Percentiles rank a stretch among this genome's conserved stretches.
Evolutionary conservation across 805 yeast genomes (phyloP).

Genomic region (Hanseniaspora pseudoguilliermondii): DNA sequence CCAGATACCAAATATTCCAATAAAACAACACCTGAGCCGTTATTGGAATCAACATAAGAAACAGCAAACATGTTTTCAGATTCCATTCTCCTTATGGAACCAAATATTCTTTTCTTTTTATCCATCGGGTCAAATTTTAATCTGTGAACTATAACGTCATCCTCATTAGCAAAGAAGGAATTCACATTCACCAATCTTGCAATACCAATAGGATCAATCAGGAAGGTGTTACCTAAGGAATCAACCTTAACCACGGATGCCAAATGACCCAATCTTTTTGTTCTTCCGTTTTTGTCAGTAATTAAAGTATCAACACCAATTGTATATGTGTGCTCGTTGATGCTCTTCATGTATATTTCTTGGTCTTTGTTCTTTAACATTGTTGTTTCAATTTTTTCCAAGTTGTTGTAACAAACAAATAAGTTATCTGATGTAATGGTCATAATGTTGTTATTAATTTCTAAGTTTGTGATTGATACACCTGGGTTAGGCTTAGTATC

Average conservation of each 20-base stretch:
- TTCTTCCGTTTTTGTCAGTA: constrained; percentile 7
- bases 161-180: not conserved
- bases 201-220: constrained; percentile 12
- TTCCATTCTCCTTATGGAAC: not conserved
- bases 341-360: constrained; percentile 23
- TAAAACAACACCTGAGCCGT: constrained; percentile 3
- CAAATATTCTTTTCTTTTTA: constrained; percentile 9
- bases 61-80: constrained; percentile 9
- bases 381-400: constrained; percentile 2
- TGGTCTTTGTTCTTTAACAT: constrained; percentile 21
- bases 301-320: constrained; percentile 11
- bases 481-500: constrained; percentile 35
- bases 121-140: not conserved
- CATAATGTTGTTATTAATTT: constrained; percentile 52
- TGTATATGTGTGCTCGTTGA: not conserved
- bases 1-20: constrained; percentile 4
- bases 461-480: constrained; percentile 48
- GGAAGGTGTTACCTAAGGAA: constrained; percentile 9
- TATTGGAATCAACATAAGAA: constrained; percentile 3
- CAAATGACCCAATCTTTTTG: constrained; percentile 9
- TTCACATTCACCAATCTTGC: constrained; percentile 11
- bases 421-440: constrained; percentile 75
- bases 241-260: constrained; percentile 8
- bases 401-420: constrained; percentile 48
- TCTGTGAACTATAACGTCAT: constrained; percentile 7